Conservation (phyloP, 441 rosid genomes). For the Erodium texanum region DNA sequence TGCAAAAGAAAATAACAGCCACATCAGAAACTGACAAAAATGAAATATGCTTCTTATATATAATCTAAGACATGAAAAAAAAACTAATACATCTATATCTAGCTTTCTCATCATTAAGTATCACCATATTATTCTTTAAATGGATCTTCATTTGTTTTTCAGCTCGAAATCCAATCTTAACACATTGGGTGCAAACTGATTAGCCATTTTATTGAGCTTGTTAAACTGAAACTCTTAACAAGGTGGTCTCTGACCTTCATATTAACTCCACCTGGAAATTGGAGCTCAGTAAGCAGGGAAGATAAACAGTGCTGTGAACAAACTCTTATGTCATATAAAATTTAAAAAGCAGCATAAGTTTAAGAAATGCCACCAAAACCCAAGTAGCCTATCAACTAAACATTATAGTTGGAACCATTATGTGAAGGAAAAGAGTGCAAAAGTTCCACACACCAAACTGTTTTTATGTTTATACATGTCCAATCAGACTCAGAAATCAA, state of each 20-base stretch:
- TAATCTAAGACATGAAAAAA: no score
- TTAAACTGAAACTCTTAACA: no score
- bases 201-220: no score
- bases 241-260: not conserved
- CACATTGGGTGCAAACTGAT: no score
- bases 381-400: not conserved
- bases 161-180: no score
- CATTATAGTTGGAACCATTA: not conserved
- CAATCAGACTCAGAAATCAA: not conserved
- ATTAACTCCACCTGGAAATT: no score
- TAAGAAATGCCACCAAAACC: not conserved
- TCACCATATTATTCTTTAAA: no score
- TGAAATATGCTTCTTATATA: not conserved
- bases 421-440: not conserved
- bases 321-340: not conserved
- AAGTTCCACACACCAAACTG: not conserved
- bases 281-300: not conserved
- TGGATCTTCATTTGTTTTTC: no score
- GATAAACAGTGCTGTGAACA: not conserved
- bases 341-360: no score
- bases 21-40: not conserved
- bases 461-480: not conserved
- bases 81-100: no score
- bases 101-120: no score
- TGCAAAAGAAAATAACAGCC: slow-evolving; percentile 26